Evolutionary conservation across 2,329 filamentous ascomycete genomes (phyloP), one percentile per base, ranked within the genome.

Genomic region (Akanthomyces uredinophilus): DNA sequence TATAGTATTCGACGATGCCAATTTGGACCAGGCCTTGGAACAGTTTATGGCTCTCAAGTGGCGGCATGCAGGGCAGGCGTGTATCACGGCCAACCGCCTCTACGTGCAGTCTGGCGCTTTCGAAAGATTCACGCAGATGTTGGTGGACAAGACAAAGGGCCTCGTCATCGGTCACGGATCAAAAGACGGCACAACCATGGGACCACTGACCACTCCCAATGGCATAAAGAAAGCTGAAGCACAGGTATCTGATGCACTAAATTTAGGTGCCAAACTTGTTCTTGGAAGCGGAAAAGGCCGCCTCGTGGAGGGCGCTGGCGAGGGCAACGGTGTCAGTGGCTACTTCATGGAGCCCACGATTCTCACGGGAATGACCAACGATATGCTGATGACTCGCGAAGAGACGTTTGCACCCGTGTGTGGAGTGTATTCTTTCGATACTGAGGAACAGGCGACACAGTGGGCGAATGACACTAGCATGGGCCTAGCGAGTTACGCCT

Each of bases 361-460:
- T 32, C 78, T 92, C 60, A 82, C 84, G 16, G 83, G 84, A 53
- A 87, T 89, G 81, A 89, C 75, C 14, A 78, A 79, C 64, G 81
- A 87, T 43, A 91, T 91, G 88, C 75, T 81, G 62, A 77, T 91
- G 64, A 83, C 86, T 29, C 77, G 78, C 2, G 88, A 91, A 66
- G 88, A 91, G 73, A 91, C 87, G 0, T 91, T 91, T 68, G 88
- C 87, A 1, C 89, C 88, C 1, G 81, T 91, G 0, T 86, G 87
- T 0, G 87, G 85, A 1, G 72, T 91, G 2, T 90, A 89, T 73
- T 77, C 81, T 16, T 91, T 91, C 70, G 81, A 88, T 35, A 85
- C 82, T 0, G 88, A 92, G 71, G 84, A 87, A 37, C 87, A 92
- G 63, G 88, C 89, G 7, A 81, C 90, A 10, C 77, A 82, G 61